These are phyloP conservation scores for Fusarium solani-melongenae DNA, from an alignment of 2,329 filamentous ascomycete genomes.

Conservation along the genomic window DNA sequence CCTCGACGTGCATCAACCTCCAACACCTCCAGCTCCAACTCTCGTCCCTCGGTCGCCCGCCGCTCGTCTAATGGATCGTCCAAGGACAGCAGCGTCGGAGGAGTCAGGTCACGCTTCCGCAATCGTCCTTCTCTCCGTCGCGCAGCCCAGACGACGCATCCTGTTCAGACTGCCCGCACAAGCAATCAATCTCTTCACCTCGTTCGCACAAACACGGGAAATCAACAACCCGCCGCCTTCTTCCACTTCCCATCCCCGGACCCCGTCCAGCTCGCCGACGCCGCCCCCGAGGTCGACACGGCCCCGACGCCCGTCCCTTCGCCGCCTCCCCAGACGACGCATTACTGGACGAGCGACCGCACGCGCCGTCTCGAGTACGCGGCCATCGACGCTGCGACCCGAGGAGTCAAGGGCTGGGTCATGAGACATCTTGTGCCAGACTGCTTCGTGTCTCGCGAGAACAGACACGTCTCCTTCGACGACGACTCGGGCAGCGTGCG, in stretches of 20 bases:
- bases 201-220: constrained; percentile 48
- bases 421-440: constrained; percentile 68
- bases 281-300: constrained; percentile 27
- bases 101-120: constrained; percentile 46
- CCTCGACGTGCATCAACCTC: constrained; percentile 53
- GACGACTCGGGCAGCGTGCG: constrained; percentile 73
- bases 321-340: constrained; percentile 68
- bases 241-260: constrained; percentile 63
- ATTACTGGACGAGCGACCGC: constrained; percentile 75
- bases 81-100: constrained; percentile 24
- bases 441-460: constrained; percentile 65
- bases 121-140: constrained; percentile 57
- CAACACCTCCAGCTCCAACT: constrained; percentile 46
- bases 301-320: constrained; percentile 46
- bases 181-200: constrained; percentile 50
- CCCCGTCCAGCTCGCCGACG: constrained; percentile 44
- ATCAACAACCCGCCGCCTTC: constrained; percentile 50
- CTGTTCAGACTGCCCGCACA: constrained; percentile 39
- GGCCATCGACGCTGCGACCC: constrained; percentile 71
- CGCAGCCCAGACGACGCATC: constrained; percentile 53
- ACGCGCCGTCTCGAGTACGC: constrained; percentile 73
- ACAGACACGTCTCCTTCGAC: constrained; percentile 65
- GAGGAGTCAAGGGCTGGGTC: constrained; percentile 70
- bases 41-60: constrained; percentile 45
- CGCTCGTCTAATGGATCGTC: constrained; percentile 50